Percentiles rank a stretch among this genome's conserved stretches.
These are phyloP conservation scores for Petunia secreta DNA, from an alignment of 257 asterid species.

Conservation along the genomic window DNA sequence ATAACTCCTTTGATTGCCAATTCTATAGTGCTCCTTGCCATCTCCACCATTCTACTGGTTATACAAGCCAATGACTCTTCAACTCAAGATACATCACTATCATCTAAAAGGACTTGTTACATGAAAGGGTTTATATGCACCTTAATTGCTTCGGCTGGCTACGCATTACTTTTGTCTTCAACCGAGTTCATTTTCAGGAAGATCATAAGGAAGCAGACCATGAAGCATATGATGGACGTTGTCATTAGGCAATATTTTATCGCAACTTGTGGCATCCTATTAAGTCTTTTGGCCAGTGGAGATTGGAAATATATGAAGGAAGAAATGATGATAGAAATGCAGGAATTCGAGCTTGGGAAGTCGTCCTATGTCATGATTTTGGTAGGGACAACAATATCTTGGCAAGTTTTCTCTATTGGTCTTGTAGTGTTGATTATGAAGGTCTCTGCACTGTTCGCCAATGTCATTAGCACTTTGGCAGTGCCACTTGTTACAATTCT, in stretches of 20 bases:
- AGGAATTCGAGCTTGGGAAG: slow-evolving; percentile 39
- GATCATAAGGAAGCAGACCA: slow-evolving; percentile 26
- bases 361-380: slow-evolving; percentile 33
- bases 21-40: slow-evolving; percentile 44
- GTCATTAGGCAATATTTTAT: slow-evolving; percentile 32
- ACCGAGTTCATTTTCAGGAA: slow-evolving; percentile 39
- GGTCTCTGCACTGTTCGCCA: slow-evolving; percentile 59
- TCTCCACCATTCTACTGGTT: slow-evolving; percentile 35
- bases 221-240: slow-evolving; percentile 27
- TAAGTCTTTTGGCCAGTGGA: slow-evolving; percentile 30
- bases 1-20: slow-evolving; percentile 38
- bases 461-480: slow-evolving; percentile 59
- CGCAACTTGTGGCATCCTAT: slow-evolving; percentile 31
- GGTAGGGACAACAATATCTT: slow-evolving; percentile 36
- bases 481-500: slow-evolving; percentile 63
- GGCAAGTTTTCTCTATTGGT: slow-evolving; percentile 47
- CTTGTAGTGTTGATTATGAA: slow-evolving; percentile 39
- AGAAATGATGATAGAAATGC: slow-evolving; percentile 35
- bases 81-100: not conserved
- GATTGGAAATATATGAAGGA: too few species aligned
- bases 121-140: slow-evolving; percentile 43
- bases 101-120: slow-evolving; percentile 21
- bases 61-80: slow-evolving; percentile 31
- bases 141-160: slow-evolving; percentile 31
- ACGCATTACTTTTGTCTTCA: slow-evolving; percentile 30